These are phyloP conservation scores for Hyaloscypha hepaticicola DNA, from an alignment of 495 filamentous ascomycete species.

Conservation along the genomic window DNA sequence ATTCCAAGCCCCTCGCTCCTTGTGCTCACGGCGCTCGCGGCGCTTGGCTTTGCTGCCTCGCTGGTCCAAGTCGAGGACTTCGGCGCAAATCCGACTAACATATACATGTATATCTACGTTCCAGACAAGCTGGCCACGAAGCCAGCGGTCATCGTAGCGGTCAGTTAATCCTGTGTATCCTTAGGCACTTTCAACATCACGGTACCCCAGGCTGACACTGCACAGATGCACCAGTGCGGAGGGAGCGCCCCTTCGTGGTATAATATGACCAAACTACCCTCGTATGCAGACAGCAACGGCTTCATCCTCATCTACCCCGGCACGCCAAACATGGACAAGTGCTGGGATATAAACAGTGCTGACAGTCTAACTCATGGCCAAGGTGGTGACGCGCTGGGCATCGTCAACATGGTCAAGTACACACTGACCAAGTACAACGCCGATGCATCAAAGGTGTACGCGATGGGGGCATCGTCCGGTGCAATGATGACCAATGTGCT, in stretches of 20 bases:
- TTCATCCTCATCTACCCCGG: conserved; percentile 56
- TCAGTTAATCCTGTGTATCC: conserved; percentile 6
- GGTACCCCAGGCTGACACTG: conserved; percentile 1
- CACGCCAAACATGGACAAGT: conserved; percentile 47
- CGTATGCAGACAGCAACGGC: conserved; percentile 46
- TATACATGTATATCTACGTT: conserved; percentile 43
- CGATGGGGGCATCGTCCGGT: conserved; percentile 53
- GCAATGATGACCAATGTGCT: conserved; percentile 62
- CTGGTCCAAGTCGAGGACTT: conserved; percentile 41
- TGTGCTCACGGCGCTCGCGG: conserved; percentile 10
- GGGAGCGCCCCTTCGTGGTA: conserved; percentile 37
- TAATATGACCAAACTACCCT: conserved; percentile 36
- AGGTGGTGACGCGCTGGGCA: conserved; percentile 51
- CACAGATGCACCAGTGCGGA: conserved; percentile 39
- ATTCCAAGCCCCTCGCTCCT: conserved; percentile 3
- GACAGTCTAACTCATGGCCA: conserved; percentile 51
- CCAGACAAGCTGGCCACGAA: conserved; percentile 38
- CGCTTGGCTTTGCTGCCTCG: conserved; percentile 29
- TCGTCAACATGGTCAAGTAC: conserved; percentile 58
- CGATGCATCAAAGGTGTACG: conserved; percentile 48
- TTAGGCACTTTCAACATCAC: neutral
- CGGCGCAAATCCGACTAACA: conserved; percentile 39
- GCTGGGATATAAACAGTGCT: conserved; percentile 54
- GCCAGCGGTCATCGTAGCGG: conserved; percentile 34
- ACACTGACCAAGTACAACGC: conserved; percentile 46